phyloP scores from a whole-genome alignment of 2,329 filamentous ascomycete species.

The Trematosphaeria pertusa region DNA sequence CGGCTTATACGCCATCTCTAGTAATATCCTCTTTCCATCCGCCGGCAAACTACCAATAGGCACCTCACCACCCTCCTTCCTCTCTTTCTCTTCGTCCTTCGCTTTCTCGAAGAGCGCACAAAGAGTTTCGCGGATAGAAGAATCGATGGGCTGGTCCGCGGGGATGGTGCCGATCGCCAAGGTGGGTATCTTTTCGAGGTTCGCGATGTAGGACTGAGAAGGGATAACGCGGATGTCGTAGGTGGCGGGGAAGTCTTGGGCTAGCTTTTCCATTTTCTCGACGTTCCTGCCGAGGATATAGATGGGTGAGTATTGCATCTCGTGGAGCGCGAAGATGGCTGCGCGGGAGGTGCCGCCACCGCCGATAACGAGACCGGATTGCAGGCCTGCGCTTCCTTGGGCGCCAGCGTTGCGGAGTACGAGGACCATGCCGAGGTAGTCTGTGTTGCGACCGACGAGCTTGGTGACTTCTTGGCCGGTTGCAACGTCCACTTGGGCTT shows the following conservation, averaged over 20 bases:
- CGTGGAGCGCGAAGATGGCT: constrained; percentile 85
- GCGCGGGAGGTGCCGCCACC: constrained; percentile 92
- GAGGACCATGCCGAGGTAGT: constrained; percentile 91
- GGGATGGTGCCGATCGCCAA: constrained; percentile 92
- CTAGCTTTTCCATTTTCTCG: constrained; percentile 71
- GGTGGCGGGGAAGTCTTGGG: constrained; percentile 72
- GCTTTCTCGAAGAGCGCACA: constrained; percentile 57
- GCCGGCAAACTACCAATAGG: constrained; percentile 25
- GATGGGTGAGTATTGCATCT: constrained; percentile 83
- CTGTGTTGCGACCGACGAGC: constrained; percentile 89
- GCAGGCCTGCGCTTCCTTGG: constrained; percentile 41
- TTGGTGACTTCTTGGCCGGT: constrained; percentile 54
- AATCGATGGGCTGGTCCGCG: constrained; percentile 82
- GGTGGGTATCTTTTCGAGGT: constrained; percentile 59
- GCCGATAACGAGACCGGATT: constrained; percentile 81
- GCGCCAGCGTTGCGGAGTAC: constrained; percentile 73
- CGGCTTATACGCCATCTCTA: constrained; percentile 98
- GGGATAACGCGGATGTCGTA: constrained; percentile 69
- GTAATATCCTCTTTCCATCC: constrained; percentile 61
- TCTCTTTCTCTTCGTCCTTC: constrained; percentile 24
- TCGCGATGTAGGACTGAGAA: constrained; percentile 58
- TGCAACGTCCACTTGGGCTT: constrained; percentile 44
- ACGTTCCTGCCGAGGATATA: constrained; percentile 83
- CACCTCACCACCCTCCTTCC: constrained; percentile 18
- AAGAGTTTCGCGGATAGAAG: constrained; percentile 70